Evolutionary conservation across 2,329 filamentous ascomycete species (phyloP), one percentile per base, ranked within the genome.

Genomic region (Colletotrichum shisoi): DNA sequence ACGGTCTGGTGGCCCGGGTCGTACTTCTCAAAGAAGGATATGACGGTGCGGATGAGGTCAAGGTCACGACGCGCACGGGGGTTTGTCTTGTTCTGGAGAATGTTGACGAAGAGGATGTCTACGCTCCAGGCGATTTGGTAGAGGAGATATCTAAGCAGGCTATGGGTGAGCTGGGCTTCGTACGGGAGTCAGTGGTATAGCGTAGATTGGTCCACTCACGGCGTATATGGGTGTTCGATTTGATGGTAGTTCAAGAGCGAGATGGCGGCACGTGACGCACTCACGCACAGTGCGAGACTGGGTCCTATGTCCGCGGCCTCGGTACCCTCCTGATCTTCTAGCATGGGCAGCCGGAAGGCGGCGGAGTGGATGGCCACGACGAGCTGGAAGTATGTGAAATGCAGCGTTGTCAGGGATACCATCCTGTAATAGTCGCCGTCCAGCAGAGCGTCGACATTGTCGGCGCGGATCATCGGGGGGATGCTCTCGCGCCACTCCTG

Each of bases 371-470:
- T 67, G 2, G 64, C 64, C 4, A 67, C 64, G 12, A 64, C 42
- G 19, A 67, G 64, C 49, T 67, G 64, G 44, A 67, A 67, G 42
- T 67, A 67, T 8, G 64, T 67, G 44, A 64, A 67, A 42, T 67
- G 64, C 42, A 67, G 37, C 6, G 61, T 64, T 5, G 64, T 67
- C 9, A 67, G 61, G 7, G 48, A 39, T 0, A 59, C 42, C 64
- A 67, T 42, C 40, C 64, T 62, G 9, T 37, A 17, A n/a, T 64
- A 67, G 4, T 67, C 64, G 15, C 61, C 61, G 37, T 67, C 64
- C 1, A 67, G 60, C 24, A 67, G 34, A 2, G 61, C 64, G 2
- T 67, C 64, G 2, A 54, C 61, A 19, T 63, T 62, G 15, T 67
- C 64, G 9, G 61, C 61, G 19, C 63, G 64, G 34, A 67, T 64